These are phyloP conservation scores for Fusarium sp. DNA, from an alignment of 2,329 filamentous ascomycete genomes.

Conservation along the genomic window DNA sequence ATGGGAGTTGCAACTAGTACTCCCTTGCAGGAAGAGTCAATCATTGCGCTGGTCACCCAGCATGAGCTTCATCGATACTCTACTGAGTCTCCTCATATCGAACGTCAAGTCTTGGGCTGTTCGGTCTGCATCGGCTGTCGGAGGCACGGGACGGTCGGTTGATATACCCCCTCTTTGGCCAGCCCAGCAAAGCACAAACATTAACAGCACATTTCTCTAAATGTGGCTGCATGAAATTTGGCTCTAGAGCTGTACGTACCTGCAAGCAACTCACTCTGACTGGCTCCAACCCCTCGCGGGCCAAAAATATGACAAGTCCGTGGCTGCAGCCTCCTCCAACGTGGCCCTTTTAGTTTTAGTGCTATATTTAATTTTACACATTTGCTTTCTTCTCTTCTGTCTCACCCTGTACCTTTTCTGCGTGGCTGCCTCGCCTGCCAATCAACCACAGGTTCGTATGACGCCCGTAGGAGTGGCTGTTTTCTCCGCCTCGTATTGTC, in stretches of 20 bases:
- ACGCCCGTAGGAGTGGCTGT: background rate
- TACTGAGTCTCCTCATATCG: background rate
- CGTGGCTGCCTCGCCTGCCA: slow-evolving; percentile 31
- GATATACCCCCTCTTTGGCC: slow-evolving; percentile 3
- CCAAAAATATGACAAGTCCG: slow-evolving; percentile 5
- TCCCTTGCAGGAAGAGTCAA: background rate
- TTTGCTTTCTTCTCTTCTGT: slow-evolving; percentile 14
- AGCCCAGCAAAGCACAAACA: background rate
- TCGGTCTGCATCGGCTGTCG: slow-evolving; percentile 28
- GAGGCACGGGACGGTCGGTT: slow-evolving; percentile 17
- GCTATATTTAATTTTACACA: slow-evolving; percentile 31
- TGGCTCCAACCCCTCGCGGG: slow-evolving; percentile 28
- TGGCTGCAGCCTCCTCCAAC: slow-evolving; percentile 19
- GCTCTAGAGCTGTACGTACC: slow-evolving; percentile 10
- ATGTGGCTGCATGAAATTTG: slow-evolving; percentile 29
- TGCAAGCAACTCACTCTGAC: background rate
- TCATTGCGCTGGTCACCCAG: too few species aligned
- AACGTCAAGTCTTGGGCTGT: background rate
- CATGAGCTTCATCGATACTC: background rate
- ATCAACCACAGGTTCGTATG: slow-evolving; percentile 36
- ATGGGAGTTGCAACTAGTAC: background rate
- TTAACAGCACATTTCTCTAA: background rate
- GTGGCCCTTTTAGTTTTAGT: background rate
- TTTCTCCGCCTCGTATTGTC: slow-evolving; percentile 29
- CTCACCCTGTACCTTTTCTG: slow-evolving; percentile 10